These are phyloP conservation scores for Beauveria sp. DNA, from an alignment of 2,329 filamentous ascomycete genomes.

Conservation along the genomic window DNA sequence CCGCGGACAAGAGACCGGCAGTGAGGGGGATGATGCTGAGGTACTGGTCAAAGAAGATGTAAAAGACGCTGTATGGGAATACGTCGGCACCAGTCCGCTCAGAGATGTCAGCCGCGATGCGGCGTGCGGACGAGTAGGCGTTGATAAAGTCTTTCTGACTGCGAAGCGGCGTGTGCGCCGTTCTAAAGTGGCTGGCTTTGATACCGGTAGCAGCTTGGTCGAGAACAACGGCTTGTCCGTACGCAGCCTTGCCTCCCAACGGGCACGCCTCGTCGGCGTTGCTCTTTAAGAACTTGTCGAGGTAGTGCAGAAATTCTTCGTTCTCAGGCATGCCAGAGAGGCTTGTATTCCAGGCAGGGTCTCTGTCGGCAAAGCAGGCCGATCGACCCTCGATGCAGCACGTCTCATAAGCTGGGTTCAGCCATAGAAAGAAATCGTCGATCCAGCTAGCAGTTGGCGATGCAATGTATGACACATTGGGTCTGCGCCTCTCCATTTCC, in stretches of 20 bases:
- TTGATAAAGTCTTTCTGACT: conserved; percentile 90
- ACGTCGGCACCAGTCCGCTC: conserved; percentile 67
- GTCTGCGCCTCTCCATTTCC: conserved; percentile 87
- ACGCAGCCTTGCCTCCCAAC: conserved; percentile 80
- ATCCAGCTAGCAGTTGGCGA: conserved; percentile 91
- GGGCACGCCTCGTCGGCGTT: conserved; percentile 81
- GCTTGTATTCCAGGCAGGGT: conserved; percentile 82
- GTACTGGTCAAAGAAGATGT: conserved; percentile 99
- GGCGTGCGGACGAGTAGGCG: conserved; percentile 80
- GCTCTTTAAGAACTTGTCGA: conserved; percentile 72
- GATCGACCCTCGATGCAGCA: conserved; percentile 64
- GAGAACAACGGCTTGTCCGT: conserved; percentile 75
- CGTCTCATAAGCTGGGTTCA: conserved; percentile 72
- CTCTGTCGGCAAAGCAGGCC: conserved; percentile 70
- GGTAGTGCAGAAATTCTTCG: conserved; percentile 81
- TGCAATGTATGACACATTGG: conserved; percentile 80
- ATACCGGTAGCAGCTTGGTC: conserved; percentile 60
- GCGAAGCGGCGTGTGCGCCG: conserved; percentile 76
- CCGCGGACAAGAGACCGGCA: conserved; percentile 70
- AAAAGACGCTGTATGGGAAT: conserved; percentile 96
- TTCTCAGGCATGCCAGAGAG: conserved; percentile 88
- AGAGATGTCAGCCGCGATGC: conserved; percentile 73
- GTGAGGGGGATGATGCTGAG: conserved; percentile 75
- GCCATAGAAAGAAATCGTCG: conserved; percentile 92
- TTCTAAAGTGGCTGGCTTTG: conserved; percentile 83